Evolutionary conservation across 257 asterid genomes (phyloP).

Genomic region (Nicotiana obtusifolia): DNA sequence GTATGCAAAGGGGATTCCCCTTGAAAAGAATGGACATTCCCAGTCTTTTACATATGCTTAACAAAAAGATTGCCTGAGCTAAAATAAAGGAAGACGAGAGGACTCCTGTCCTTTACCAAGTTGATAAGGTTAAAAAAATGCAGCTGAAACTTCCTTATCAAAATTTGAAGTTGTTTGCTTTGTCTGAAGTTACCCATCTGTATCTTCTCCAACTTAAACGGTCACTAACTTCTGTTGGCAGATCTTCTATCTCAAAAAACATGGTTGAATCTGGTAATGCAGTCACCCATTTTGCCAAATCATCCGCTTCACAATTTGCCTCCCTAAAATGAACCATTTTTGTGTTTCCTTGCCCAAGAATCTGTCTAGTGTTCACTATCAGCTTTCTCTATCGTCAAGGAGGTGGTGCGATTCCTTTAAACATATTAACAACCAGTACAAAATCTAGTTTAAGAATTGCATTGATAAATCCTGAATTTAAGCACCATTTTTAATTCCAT

Average conservation of each 20-base stretch:
- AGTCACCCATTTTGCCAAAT: background rate
- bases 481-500: background rate
- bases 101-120: background rate
- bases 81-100: background rate
- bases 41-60: background rate
- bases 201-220: background rate
- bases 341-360: background rate
- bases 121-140: background rate
- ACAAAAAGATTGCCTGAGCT: background rate
- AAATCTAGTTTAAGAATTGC: background rate
- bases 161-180: background rate
- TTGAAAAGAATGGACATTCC: slow-evolving; percentile 1
- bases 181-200: background rate
- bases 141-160: background rate
- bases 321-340: background rate
- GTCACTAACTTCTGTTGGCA: background rate
- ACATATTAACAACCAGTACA: background rate
- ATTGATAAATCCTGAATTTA: background rate
- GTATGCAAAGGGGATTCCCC: background rate
- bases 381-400: slow-evolving; percentile 4
- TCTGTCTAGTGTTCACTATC: background rate
- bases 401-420: background rate
- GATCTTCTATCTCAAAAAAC: background rate
- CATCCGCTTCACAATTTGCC: background rate
- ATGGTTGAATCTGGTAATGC: background rate